These are phyloP conservation scores for Stephanocyclus meneghinianus DNA, from an alignment of 352 stramenopile genomes.

Conservation along the genomic window DNA sequence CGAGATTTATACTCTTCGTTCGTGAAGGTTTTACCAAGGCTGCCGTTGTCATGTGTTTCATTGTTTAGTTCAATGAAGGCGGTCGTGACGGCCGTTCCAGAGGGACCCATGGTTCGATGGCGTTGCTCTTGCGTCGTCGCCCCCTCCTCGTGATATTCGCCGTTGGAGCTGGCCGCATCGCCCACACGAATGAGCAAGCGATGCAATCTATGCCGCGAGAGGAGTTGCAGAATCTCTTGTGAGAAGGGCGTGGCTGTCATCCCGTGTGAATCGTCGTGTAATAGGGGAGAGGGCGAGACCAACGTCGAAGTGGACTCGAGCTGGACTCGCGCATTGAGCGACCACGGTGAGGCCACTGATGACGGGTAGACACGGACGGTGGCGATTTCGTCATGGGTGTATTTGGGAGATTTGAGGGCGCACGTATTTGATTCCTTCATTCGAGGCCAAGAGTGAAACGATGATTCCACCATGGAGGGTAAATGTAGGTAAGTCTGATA, in stretches of 20 bases:
- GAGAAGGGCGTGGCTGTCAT: conserved; percentile 41
- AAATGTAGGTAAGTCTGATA: no score
- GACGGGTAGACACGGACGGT: conserved; percentile 35
- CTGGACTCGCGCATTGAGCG: conserved; percentile 38
- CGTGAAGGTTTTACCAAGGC: not conserved
- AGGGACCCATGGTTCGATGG: conserved; percentile 22
- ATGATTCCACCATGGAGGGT: not conserved
- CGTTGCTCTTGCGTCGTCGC: not conserved
- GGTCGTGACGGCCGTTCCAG: conserved; percentile 40
- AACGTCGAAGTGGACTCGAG: conserved; percentile 51
- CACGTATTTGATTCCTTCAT: not conserved
- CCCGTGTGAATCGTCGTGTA: conserved; percentile 3
- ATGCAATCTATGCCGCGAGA: conserved; percentile 39
- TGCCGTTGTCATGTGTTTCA: not conserved
- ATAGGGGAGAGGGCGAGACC: conserved; percentile 32
- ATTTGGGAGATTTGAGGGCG: not conserved
- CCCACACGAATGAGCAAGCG: conserved; percentile 41
- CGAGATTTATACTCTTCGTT: conserved; percentile 35
- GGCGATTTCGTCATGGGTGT: conserved; percentile 33
- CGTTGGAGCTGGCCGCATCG: conserved; percentile 25
- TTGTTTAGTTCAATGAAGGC: conserved; percentile 28
- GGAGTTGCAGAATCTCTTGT: conserved; percentile 27
- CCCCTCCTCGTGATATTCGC: not conserved
- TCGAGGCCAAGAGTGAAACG: not conserved
- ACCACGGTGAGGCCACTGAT: conserved; percentile 18